These are phyloP conservation scores for Ophiostoma piceae DNA, from an alignment of 2,329 filamentous ascomycete species.

Conservation along the genomic window DNA sequence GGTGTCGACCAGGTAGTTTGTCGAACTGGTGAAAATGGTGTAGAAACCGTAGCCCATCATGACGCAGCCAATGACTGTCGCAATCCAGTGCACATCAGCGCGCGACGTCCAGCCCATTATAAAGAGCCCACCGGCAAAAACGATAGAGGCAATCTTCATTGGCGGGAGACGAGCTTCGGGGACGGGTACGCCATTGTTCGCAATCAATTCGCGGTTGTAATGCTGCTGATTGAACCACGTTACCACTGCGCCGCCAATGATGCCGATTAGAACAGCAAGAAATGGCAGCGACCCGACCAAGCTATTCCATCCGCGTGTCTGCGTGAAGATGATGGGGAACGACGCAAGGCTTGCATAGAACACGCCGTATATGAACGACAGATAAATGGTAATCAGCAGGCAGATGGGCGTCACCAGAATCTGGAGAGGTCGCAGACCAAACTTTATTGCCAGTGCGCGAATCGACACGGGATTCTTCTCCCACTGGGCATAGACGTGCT, in stretches of 20 bases:
- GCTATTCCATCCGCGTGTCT: background rate
- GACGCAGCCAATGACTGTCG: background rate
- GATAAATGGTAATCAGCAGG: background rate
- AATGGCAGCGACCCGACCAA: background rate
- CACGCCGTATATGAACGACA: background rate
- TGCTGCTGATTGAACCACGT: background rate
- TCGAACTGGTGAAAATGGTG: slow-evolving; percentile 47
- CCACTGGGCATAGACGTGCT: slow-evolving; percentile 16
- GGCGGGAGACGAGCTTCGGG: background rate
- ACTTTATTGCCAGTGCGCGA: slow-evolving; percentile 18
- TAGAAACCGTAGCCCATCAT: slow-evolving; percentile 33
- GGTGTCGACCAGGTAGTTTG: slow-evolving; percentile 51
- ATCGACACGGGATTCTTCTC: slow-evolving; percentile 17
- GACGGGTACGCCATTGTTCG: background rate
- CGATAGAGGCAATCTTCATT: background rate
- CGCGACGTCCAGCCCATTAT: slow-evolving; percentile 3
- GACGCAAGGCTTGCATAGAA: background rate
- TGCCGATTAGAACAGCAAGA: background rate
- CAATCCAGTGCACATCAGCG: background rate
- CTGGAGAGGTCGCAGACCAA: slow-evolving; percentile 18
- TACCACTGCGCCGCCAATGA: background rate
- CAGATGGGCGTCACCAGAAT: slow-evolving; percentile 14
- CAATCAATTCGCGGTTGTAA: background rate
- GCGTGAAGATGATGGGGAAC: background rate
- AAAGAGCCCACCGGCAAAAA: background rate